Evolutionary conservation across 2,329 filamentous ascomycete genomes (phyloP), one percentile per base, ranked within the genome.

Genomic region (Pseudocercospora eumusae): DNA sequence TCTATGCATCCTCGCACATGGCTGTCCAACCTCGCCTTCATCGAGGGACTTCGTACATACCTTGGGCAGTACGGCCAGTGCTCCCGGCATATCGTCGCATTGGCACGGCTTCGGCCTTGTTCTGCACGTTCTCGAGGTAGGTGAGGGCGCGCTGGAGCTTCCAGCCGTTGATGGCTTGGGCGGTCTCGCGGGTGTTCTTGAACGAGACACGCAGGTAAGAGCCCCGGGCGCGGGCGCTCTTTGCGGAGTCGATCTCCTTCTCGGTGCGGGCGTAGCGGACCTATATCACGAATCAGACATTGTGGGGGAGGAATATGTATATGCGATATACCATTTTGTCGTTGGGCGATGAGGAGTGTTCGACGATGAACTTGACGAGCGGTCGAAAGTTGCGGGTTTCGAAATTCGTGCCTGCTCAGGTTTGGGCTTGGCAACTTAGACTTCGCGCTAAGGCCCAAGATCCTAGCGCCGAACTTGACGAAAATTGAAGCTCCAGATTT

Each of bases 111-210:
- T 99, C 95, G 83, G 89, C 91, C 86, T 99, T 92, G 83, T 89
- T 90, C 83, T 91, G 87, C 76, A 99, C 95, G 82, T 99, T 98
- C 86, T 96, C 91, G 79, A 99, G 91, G 89, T 96, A 99, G 79
- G 88, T 88, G 74, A 97, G 84, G 77, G 95, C 95, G 79, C 95
- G 93, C 83, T 92, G 86, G 78, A 98, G 81, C 86, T 97, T 97
- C 92, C 92, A 96, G 83, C 93, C 93, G 84, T 95, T 98, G 88
- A 99, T 96, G 77, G 93, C 93, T 86, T 98, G 95, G 71, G 96
- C 95, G 73, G 93, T 97, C 87, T 99, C 96, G 79, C 95, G 92
- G 80, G 95, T 99, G 89, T 99, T 99, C 90, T 99, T 99, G 91
- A 97, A 99, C 75, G 91, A 96, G 76, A 98, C 93, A 80, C 95